Percentiles rank a stretch among this genome's conserved stretches.
These are phyloP conservation scores for Neophaeococcomyces aloes DNA, from an alignment of 2,329 filamentous ascomycete species.

Conservation along the genomic window DNA sequence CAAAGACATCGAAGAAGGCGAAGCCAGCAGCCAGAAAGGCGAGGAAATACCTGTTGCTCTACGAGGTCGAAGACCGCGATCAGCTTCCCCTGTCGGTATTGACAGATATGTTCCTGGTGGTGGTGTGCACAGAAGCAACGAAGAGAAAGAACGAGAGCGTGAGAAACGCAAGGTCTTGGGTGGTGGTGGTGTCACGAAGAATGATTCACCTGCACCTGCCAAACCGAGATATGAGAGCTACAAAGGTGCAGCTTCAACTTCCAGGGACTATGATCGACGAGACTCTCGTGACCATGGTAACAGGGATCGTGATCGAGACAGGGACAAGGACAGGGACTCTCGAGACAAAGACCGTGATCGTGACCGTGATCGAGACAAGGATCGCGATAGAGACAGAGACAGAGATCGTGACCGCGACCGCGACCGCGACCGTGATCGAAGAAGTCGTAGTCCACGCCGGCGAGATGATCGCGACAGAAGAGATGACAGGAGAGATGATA, in stretches of 20 bases:
- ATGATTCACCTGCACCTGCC: constrained; percentile 2
- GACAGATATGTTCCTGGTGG: constrained; percentile 37
- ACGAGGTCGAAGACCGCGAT: constrained; percentile 22
- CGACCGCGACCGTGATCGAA: constrained; percentile 13
- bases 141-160: constrained; percentile 22
- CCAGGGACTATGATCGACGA: constrained; percentile 8
- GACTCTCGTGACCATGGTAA: constrained; percentile 22
- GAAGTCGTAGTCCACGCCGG: constrained; percentile 8
- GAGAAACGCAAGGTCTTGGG: constrained; percentile 19
- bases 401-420: constrained; percentile 25
- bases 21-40: constrained; percentile 16
- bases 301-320: constrained; percentile 13
- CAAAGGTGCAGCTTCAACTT: constrained; percentile 5
- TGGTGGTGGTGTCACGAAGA: constrained; percentile 14
- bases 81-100: constrained; percentile 26
- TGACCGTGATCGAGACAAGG: constrained; percentile 13
- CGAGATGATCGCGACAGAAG: background rate
- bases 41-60: constrained; percentile 14
- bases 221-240: constrained; percentile 12
- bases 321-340: constrained; percentile 3
- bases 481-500: constrained; percentile 12
- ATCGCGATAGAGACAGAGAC: constrained; percentile 12
- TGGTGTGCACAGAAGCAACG: constrained; percentile 19
- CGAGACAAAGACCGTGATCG: constrained; percentile 20
- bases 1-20: constrained; percentile 20